Conservation (phyloP, 225 moss, liverwort and hornwort genomes). For the Rhytidiadelphus loreus region DNA sequence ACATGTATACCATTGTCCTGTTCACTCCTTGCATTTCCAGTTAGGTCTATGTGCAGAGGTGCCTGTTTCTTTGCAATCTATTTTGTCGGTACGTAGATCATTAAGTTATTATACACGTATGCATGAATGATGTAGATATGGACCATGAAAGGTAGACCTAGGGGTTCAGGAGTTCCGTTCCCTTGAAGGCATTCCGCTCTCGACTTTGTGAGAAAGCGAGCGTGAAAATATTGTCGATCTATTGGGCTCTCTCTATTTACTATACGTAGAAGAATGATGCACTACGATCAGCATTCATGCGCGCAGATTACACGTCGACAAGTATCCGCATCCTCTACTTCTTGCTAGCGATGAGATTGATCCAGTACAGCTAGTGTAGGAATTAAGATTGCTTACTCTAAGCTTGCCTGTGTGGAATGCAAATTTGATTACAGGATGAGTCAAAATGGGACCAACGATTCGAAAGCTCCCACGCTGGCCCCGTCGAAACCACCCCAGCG, state of each 20-base stretch:
- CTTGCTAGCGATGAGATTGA: neutral
- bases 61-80: neutral
- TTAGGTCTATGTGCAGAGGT: neutral
- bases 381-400: neutral
- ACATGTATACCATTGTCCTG: neutral
- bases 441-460: neutral
- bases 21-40: neutral
- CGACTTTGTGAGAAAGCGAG: neutral
- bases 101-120: too few species aligned
- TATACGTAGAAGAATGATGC: neutral
- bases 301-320: neutral
- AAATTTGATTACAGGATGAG: neutral
- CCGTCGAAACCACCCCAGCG: neutral
- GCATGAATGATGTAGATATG: neutral
- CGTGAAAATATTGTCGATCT: neutral
- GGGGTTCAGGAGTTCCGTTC: neutral
- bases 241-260: neutral
- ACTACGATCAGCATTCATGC: neutral
- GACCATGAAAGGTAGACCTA: neutral
- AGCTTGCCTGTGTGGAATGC: neutral
- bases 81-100: neutral
- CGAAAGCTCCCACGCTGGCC: fast-evolving
- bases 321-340: neutral
- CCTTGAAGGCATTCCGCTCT: neutral
- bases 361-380: neutral